Evolutionary conservation across 2,329 filamentous ascomycete species (phyloP), one percentile per base, ranked within the genome.

Genomic region (Cladorrhinum sp.): DNA sequence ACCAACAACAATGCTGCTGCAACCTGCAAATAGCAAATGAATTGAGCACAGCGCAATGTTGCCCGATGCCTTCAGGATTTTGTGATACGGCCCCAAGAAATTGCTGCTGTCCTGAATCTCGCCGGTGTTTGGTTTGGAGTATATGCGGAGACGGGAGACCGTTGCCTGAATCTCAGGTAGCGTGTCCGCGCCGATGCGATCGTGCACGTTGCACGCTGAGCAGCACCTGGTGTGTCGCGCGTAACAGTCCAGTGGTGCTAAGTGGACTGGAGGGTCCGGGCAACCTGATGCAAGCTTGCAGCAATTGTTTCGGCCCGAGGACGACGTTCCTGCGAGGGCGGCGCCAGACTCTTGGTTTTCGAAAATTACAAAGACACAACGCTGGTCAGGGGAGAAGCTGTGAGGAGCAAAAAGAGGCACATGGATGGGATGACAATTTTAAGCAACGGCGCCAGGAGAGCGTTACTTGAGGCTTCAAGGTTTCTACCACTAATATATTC

Each of bases 121-220:
- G 10, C 36, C n/a, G 7, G n/a, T 42, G 36, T 42, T 16, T 42
- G 36, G 26, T 28, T n/a, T 42, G n/a, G n/a, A n/a, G n/a, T 42
- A 10, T 14, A 12, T 24, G 46, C 46, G 46, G 46, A 18, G 46
- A 50, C 46, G 21, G 24, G 12, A 55, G 53, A 55, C 33, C 28
- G 53, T 46, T 51, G 9, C 49, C 33, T 36, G 33, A 7, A 52
- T 55, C 54, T 52, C 21, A 46, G 56, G 14, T 54, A 20, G 60
- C 61, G 57, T 23, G 53, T 51, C 30, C 46, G 56, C 28, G 30
- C 50, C 56, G 57, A 60, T 59, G 36, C 46, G 57, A 33, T 49
- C 36, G 23, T 59, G 55, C 58, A 60, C 26, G 49, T 26, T 59
- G 52, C 58, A 56, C 54, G 39, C 23, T 48, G 54, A 24, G 42